Evolutionary conservation across 1,139 yeast genomes (phyloP).

Genomic region (Sugiyamaella xylanicola): DNA sequence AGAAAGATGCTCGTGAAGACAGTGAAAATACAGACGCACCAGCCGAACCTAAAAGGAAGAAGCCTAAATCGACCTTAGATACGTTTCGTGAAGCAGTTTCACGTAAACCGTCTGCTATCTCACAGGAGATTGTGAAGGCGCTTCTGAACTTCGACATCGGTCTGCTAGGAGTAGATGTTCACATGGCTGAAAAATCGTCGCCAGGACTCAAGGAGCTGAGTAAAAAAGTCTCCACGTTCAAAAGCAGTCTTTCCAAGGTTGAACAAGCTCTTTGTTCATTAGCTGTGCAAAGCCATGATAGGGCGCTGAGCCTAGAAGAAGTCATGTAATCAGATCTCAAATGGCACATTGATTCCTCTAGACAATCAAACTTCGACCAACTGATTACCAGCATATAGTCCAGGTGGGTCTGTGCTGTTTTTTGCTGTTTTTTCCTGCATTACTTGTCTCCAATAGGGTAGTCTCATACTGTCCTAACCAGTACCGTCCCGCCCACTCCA

Average conservation of each 20-base stretch:
- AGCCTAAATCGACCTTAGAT: slow-evolving; percentile 3
- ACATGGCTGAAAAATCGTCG: slow-evolving; percentile 6
- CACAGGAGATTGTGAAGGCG: slow-evolving; percentile 24
- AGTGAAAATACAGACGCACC: neutral
- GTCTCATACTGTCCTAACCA: no score
- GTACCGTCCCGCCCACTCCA: no score
- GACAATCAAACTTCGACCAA: no score
- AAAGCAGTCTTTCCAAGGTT: slow-evolving; percentile 31
- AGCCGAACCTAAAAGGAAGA: no score
- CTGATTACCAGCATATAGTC: no score
- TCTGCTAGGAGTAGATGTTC: slow-evolving; percentile 15
- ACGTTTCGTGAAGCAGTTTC: no score
- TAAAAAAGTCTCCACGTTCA: slow-evolving; percentile 32
- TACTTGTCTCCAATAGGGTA: no score
- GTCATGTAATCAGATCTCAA: no score
- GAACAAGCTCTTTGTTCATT: slow-evolving; percentile 31
- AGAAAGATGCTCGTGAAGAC: no score
- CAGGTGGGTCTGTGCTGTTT: no score
- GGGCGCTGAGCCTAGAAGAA: neutral
- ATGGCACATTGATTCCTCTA: no score
- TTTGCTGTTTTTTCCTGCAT: no score
- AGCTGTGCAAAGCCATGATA: slow-evolving; percentile 2
- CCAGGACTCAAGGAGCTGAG: slow-evolving; percentile 26
- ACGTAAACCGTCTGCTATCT: slow-evolving; percentile 25
- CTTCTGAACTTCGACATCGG: slow-evolving; percentile 25